Evolutionary conservation across 2,329 filamentous ascomycete species (phyloP).

Genomic region (Grosmannia serpens): DNA sequence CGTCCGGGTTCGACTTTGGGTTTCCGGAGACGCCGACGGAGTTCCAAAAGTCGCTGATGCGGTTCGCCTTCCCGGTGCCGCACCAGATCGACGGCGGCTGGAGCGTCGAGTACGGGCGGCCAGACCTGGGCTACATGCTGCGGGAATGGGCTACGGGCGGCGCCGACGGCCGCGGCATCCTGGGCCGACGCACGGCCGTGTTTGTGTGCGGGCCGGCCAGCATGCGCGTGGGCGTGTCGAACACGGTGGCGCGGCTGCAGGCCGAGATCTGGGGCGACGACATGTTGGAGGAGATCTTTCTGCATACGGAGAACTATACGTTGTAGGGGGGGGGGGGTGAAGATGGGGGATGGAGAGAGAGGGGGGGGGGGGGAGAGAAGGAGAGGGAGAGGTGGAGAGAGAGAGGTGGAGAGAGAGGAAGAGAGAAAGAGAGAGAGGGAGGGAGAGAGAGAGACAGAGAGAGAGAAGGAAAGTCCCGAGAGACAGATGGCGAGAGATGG

Average conservation of each 20-base stretch:
- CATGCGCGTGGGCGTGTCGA: constrained; percentile 83
- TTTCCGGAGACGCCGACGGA: constrained; percentile 77
- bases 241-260: constrained; percentile 72
- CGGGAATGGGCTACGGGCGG: constrained; percentile 69
- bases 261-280: constrained; percentile 70
- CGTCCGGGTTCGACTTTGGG: constrained; percentile 62
- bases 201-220: constrained; percentile 84
- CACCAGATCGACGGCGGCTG: constrained; percentile 66
- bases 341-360: too few species aligned
- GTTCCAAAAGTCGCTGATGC: constrained; percentile 81
- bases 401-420: too few species aligned
- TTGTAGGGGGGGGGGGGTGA: constrained; percentile 34
- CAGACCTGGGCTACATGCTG: constrained; percentile 78
- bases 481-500: too few species aligned
- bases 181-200: constrained; percentile 73
- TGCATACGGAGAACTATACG: constrained; percentile 93
- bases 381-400: too few species aligned
- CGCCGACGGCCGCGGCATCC: constrained; percentile 51
- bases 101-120: constrained; percentile 85
- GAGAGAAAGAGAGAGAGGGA: too few species aligned
- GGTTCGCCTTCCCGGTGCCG: constrained; percentile 70
- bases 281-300: constrained; percentile 75
- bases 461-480: not conserved
- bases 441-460: too few species aligned
- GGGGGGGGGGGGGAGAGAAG: too few species aligned